phyloP scores from a whole-genome alignment of 192 early-diverging fungal species.

The Podila clonocystis region DNA sequence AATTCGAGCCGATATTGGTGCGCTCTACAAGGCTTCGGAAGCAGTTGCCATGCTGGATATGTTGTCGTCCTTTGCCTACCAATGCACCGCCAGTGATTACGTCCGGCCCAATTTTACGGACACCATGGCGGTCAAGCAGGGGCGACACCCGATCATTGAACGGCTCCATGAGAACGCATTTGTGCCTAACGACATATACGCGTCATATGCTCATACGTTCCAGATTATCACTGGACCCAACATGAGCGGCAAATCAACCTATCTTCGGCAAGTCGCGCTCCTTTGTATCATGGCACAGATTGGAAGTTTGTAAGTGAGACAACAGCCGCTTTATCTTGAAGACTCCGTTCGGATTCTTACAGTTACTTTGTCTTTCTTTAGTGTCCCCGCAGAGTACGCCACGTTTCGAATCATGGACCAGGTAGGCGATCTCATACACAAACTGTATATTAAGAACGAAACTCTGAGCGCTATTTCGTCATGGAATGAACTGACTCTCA shows the following conservation, averaged over 20 bases:
- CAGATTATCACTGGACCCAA: constrained; percentile 92
- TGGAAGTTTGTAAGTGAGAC: constrained; percentile 71
- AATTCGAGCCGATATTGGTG: constrained; percentile 66
- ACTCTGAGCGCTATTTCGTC: not conserved
- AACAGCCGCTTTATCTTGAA: not conserved
- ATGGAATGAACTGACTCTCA: not conserved
- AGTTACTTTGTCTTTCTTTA: constrained; percentile 16
- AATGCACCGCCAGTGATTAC: constrained; percentile 66
- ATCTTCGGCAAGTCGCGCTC: constrained; percentile 83
- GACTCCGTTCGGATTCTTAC: not conserved
- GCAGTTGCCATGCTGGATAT: constrained; percentile 85
- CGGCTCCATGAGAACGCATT: constrained; percentile 53
- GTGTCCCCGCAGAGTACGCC: constrained; percentile 85
- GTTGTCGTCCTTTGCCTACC: constrained; percentile 76
- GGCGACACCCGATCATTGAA: constrained; percentile 83
- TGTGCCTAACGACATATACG: constrained; percentile 79
- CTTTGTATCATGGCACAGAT: constrained; percentile 88
- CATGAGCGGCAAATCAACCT: constrained; percentile 93
- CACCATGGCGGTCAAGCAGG: constrained; percentile 77
- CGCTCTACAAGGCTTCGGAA: constrained; percentile 80
- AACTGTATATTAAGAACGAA: not conserved
- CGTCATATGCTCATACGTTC: constrained; percentile 62
- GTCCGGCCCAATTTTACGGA: constrained; percentile 84
- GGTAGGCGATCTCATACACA: constrained; percentile 16
- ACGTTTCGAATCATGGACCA: constrained; percentile 74